These are phyloP conservation scores for Aureobasidium subglaciale DNA, from an alignment of 2,329 filamentous ascomycete genomes.

Conservation along the genomic window DNA sequence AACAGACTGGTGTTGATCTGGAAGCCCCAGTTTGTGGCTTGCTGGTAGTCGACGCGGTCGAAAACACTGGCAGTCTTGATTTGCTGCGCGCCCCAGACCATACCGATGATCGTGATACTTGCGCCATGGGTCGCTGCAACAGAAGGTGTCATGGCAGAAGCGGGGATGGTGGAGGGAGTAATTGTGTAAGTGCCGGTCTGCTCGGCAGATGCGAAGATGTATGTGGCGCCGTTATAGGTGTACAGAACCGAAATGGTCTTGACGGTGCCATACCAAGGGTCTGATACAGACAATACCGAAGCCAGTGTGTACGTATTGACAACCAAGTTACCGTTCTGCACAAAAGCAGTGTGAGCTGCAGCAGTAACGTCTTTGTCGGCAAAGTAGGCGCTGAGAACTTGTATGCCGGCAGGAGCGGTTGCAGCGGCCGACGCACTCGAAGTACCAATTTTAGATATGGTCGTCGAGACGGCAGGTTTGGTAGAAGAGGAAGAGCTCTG, in stretches of 20 bases:
- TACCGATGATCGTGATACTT: background rate
- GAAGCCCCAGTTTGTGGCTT: background rate
- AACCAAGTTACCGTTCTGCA: slow-evolving; percentile 3
- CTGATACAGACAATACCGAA: background rate
- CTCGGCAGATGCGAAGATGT: slow-evolving; percentile 7
- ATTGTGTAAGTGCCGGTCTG: slow-evolving; percentile 16
- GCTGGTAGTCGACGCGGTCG: background rate
- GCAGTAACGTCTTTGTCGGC: slow-evolving; percentile 15
- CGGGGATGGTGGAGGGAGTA: background rate
- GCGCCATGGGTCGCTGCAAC: background rate
- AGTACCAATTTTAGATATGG: background rate
- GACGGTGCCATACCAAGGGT: slow-evolving; percentile 10
- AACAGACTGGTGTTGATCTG: slow-evolving; percentile 1
- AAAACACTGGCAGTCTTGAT: background rate
- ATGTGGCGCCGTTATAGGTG: slow-evolving; percentile 9
- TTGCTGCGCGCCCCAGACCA: slow-evolving; percentile 7
- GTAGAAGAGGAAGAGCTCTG: background rate
- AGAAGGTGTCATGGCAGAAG: background rate
- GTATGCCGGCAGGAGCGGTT: background rate
- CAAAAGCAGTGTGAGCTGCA: slow-evolving; percentile 4
- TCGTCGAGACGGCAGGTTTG: background rate
- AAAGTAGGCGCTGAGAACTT: slow-evolving; percentile 15
- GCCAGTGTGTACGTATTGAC: slow-evolving; percentile 15
- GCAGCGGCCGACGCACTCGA: background rate
- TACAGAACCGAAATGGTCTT: slow-evolving; percentile 16